Evolutionary conservation across 148 eudicot genomes (phyloP).

Genomic region (Nepenthes gracilis): DNA sequence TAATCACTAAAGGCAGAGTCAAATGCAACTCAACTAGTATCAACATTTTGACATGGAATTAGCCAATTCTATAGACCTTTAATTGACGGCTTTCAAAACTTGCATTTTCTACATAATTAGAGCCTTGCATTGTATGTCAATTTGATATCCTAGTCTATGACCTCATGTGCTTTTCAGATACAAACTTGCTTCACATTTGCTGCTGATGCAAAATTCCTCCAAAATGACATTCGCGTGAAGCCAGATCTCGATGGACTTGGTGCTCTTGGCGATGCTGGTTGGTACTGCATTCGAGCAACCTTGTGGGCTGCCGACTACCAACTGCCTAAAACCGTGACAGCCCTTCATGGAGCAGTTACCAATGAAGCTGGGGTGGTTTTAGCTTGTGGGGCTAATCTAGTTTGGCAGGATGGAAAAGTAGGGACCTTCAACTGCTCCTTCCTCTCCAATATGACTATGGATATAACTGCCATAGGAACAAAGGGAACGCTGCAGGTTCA

Average conservation of each 20-base stretch:
- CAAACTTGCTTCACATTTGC: conserved; percentile 29
- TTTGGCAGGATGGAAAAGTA: conserved; percentile 42
- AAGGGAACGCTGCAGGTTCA: conserved; percentile 30
- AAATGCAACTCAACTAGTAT: too few relatives aligned
- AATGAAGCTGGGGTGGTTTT: conserved; percentile 44
- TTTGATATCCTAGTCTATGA: too few relatives aligned
- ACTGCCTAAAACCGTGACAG: conserved; percentile 47
- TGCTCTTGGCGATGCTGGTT: conserved; percentile 56
- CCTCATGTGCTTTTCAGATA: conserved; percentile 18
- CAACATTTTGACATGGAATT: too few relatives aligned
- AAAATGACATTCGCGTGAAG: conserved; percentile 52
- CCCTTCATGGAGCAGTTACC: conserved; percentile 20
- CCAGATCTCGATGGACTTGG: conserved; percentile 60
- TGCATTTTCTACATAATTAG: too few relatives aligned
- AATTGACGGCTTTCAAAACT: too few relatives aligned
- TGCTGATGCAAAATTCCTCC: conserved; percentile 23
- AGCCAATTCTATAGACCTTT: too few relatives aligned
- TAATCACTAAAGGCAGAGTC: too few relatives aligned
- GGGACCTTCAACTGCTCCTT: conserved; percentile 57
- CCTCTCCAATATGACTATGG: conserved; percentile 41
- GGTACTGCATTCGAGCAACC: conserved; percentile 52
- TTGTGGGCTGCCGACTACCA: conserved; percentile 40
- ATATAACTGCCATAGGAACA: conserved; percentile 33
- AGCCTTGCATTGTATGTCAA: too few relatives aligned
- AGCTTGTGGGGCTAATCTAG: conserved; percentile 46